Conservation (phyloP, 2,329 filamentous ascomycete species). For the Anisogramma anomala region DNA sequence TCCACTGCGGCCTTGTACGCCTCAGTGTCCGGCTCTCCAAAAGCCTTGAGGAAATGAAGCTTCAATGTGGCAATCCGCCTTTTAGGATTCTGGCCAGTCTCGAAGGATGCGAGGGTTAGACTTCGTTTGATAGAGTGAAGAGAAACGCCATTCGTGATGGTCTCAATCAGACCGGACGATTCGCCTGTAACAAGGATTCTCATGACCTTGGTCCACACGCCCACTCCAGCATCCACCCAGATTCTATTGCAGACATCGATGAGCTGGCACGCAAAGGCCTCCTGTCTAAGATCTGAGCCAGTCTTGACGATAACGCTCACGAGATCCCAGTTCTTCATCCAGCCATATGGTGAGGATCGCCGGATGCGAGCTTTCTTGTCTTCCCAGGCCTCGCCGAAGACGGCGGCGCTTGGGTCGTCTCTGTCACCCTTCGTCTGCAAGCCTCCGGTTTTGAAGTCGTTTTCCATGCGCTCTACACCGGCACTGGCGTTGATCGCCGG, state of each 20-base stretch:
- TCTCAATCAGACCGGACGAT: conserved; percentile 74
- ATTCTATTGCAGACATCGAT: conserved; percentile 74
- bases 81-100: conserved; percentile 59
- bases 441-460: conserved; percentile 76
- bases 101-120: conserved; percentile 63
- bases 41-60: conserved; percentile 73
- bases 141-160: conserved; percentile 81
- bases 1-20: conserved; percentile 61
- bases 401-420: conserved; percentile 74
- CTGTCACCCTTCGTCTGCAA: conserved; percentile 71
- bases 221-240: conserved; percentile 61
- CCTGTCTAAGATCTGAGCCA: conserved; percentile 69
- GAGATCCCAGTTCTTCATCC: conserved; percentile 80
- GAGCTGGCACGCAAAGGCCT: conserved; percentile 77
- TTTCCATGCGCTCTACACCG: conserved; percentile 76
- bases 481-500: conserved; percentile 54
- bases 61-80: conserved; percentile 68
- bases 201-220: conserved; percentile 86
- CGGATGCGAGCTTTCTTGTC: conserved; percentile 75
- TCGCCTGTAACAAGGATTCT: conserved; percentile 77
- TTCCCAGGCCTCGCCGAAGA: conserved; percentile 79
- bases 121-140: conserved; percentile 75
- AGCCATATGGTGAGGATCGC: conserved; percentile 72
- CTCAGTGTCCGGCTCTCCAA: conserved; percentile 58
- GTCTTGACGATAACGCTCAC: conserved; percentile 83